These are phyloP conservation scores for Aspergillus ruber DNA, from an alignment of 2,329 filamentous ascomycete species.

Conservation along the genomic window DNA sequence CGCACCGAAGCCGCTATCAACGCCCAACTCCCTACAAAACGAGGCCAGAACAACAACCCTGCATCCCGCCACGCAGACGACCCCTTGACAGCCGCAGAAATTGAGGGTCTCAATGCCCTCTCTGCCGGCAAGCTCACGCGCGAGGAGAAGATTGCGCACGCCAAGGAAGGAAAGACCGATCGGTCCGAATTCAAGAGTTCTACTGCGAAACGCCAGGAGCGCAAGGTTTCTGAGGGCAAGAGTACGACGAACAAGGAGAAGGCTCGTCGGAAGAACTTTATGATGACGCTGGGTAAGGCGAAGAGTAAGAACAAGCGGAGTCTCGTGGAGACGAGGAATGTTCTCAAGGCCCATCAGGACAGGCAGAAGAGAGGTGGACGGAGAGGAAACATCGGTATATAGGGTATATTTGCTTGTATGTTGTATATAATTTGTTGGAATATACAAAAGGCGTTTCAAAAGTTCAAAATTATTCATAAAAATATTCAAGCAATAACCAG, in stretches of 20 bases:
- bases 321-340: slow-evolving; percentile 75
- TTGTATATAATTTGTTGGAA: too few relatives aligned
- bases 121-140: slow-evolving; percentile 71
- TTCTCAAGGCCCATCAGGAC: slow-evolving; percentile 73
- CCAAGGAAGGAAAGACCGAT: slow-evolving; percentile 72
- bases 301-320: slow-evolving; percentile 93
- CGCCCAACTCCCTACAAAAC: not conserved
- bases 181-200: slow-evolving; percentile 78
- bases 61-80: slow-evolving; percentile 70
- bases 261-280: slow-evolving; percentile 92
- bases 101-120: slow-evolving; percentile 76
- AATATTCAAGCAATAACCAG: too few relatives aligned
- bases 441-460: too few relatives aligned
- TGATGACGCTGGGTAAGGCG: slow-evolving; percentile 97
- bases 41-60: slow-evolving; percentile 38
- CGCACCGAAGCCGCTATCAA: slow-evolving; percentile 62
- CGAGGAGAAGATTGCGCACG: slow-evolving; percentile 79
- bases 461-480: too few relatives aligned
- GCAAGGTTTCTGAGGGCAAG: slow-evolving; percentile 85
- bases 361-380: slow-evolving; percentile 78
- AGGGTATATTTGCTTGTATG: not conserved
- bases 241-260: slow-evolving; percentile 97
- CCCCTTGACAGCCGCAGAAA: slow-evolving; percentile 81
- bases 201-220: slow-evolving; percentile 73
- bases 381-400: slow-evolving; percentile 59